Base-by-base conservation (phyloP, 1,284 basidiomycete species). In the Fereydounia khargensis region DNA sequence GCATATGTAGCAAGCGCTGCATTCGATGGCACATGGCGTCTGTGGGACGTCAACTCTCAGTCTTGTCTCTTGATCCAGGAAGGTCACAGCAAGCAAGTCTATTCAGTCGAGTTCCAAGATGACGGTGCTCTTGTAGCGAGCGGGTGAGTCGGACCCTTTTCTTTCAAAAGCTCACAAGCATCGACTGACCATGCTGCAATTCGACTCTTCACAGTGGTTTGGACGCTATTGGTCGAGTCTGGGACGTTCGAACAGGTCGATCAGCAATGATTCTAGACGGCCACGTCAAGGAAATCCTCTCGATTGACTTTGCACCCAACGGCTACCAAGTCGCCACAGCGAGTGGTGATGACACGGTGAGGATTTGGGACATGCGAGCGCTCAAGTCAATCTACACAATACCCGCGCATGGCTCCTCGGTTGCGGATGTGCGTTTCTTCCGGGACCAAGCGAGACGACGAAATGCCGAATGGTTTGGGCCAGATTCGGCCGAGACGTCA, bases 181-280 rank as follows among this genome's bases (percentile, higher is more conserved):
- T n/a, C n/a, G n/a, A n/a, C n/a, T n/a, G n/a, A n/a, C n/a, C n/a
- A n/a, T n/a, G n/a, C n/a, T n/a, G n/a, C n/a, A n/a, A n/a, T n/a
- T n/a, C n/a, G n/a, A 5, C 3, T 4, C 28, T 27, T 25, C 9
- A 4, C 65, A 92, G 91, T 28, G 95, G 95, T 10, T 82, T 98
- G 21, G 95, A 99, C 71, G 91, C 91, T 0, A 91, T 98, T 64
- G 95, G 91, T 1, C 85, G 95, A 20, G 87, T 97, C 0, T 99
- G 95, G 95, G 95, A 99, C 77, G 72, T 92, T 21, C 83, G 95
- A 35, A 95, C 92, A 6, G 95, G 95, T 0, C 81, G 89, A 68
- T 95, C 94, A 1, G 91, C 91, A 0, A 97, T 98, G 92, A 90
- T 98, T 2, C 83, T 99, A 16, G 94, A 97, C 64, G 95, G 95